Percentiles rank a stretch among this genome's conserved stretches.
Evolutionary conservation across 805 yeast genomes (phyloP).

Genomic region (Yarrowia sp.): DNA sequence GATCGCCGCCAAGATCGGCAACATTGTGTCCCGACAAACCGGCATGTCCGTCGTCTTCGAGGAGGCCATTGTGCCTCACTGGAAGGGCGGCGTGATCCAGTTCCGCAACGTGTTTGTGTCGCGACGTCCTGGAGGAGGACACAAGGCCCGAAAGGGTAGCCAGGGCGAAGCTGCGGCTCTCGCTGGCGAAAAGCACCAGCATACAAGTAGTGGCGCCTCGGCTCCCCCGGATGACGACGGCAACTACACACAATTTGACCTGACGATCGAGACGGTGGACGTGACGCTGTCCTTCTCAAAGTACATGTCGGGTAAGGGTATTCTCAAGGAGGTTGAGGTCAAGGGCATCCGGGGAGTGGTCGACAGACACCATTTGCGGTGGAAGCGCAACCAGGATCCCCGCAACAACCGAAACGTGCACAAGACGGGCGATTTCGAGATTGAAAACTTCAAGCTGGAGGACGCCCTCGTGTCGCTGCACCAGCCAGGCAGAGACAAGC

Average conservation of each 20-base stretch:
- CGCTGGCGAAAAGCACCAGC: slow-evolving; percentile 47
- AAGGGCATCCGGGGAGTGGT: slow-evolving; percentile 91
- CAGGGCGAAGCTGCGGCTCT: slow-evolving; percentile 70
- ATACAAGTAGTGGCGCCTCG: slow-evolving; percentile 40
- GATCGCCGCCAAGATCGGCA: slow-evolving; percentile 82
- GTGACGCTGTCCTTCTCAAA: slow-evolving; percentile 80
- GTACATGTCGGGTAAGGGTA: slow-evolving; percentile 91
- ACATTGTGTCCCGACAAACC: slow-evolving; percentile 80
- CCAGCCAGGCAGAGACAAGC: slow-evolving; percentile 77
- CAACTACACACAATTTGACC: slow-evolving; percentile 93
- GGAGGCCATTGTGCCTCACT: slow-evolving; percentile 91
- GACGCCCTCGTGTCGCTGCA: slow-evolving; percentile 82
- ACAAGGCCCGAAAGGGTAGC: slow-evolving; percentile 70
- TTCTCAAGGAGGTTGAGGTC: slow-evolving; percentile 77
- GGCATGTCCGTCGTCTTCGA: slow-evolving; percentile 87
- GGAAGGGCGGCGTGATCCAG: slow-evolving; percentile 86
- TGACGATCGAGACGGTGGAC: slow-evolving; percentile 84
- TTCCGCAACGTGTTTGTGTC: slow-evolving; percentile 87
- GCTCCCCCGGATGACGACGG: slow-evolving; percentile 67
- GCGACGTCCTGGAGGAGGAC: slow-evolving; percentile 68
- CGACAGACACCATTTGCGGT: slow-evolving; percentile 84
- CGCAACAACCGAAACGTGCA: slow-evolving; percentile 75
- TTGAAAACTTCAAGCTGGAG: slow-evolving; percentile 79
- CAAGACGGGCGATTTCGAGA: slow-evolving; percentile 90
- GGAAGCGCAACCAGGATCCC: slow-evolving; percentile 85